These are phyloP conservation scores for Ceratobasidium sp. DNA, from an alignment of 1,284 basidiomycete genomes.

Conservation along the genomic window DNA sequence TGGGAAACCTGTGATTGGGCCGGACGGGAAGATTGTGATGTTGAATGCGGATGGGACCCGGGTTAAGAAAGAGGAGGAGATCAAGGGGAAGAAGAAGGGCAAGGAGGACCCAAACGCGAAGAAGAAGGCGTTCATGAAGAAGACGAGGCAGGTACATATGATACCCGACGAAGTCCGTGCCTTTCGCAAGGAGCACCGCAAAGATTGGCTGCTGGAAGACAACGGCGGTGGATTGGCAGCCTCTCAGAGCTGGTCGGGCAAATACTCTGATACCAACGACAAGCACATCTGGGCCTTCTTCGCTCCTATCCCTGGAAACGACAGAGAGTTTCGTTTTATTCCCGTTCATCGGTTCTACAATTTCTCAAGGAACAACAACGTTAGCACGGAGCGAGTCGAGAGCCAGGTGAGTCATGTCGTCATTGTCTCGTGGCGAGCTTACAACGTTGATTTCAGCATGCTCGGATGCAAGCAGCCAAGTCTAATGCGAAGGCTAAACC, in stretches of 20 bases:
- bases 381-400: constrained; percentile 38
- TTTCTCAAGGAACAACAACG: constrained; percentile 61
- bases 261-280: constrained; percentile 80
- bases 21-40: constrained; percentile 81
- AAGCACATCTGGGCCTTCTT: constrained; percentile 55
- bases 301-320: constrained; percentile 44
- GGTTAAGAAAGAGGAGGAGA: constrained; percentile 68
- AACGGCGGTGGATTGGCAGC: constrained; percentile 58
- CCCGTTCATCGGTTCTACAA: constrained; percentile 90
- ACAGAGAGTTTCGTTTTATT: constrained; percentile 80
- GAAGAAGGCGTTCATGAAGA: constrained; percentile 82
- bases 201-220: constrained; percentile 92
- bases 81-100: constrained; percentile 55
- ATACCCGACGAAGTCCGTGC: constrained; percentile 75
- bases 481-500: constrained; percentile 28
- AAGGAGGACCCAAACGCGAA: constrained; percentile 63
- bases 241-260: constrained; percentile 80
- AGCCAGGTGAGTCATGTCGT: constrained; percentile 28
- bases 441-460: constrained; percentile 27
- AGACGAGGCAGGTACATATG: constrained; percentile 84
- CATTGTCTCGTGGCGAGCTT: constrained; percentile 41
- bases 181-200: constrained; percentile 83
- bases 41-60: constrained; percentile 77
- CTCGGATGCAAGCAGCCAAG: constrained; percentile 43
- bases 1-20: constrained; percentile 80